Percentiles rank a stretch among this genome's conserved stretches.
phyloP scores from a whole-genome alignment of 495 filamentous ascomycete genomes.

The Xylaria telfairii region DNA sequence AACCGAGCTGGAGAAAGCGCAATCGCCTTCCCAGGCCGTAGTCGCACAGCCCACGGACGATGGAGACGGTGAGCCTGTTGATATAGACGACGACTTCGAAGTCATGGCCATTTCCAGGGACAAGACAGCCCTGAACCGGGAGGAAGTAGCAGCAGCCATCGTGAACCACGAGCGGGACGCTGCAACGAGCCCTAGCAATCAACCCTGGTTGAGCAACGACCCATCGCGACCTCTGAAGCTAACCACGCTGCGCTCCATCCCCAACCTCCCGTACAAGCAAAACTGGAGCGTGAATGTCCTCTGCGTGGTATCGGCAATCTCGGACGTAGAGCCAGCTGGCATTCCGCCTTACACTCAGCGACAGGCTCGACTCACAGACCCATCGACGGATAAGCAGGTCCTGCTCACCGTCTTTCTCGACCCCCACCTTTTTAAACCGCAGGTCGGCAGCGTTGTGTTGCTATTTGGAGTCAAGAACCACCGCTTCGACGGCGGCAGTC shows the following conservation, averaged over 20 bases:
- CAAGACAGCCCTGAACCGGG: conserved; percentile 31
- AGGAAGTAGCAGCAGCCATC: conserved; percentile 25
- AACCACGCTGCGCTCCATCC: conserved; percentile 47
- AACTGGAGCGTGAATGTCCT: conserved; percentile 57
- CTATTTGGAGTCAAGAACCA: conserved; percentile 57
- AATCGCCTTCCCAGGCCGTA: background rate
- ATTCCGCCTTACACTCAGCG: conserved; percentile 49
- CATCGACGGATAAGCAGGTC: conserved; percentile 50
- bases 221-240: conserved; percentile 45
- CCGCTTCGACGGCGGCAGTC: conserved; percentile 50
- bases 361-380: conserved; percentile 49
- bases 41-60: conserved; percentile 16
- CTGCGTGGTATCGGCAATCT: conserved; percentile 48
- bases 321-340: conserved; percentile 43
- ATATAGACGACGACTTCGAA: conserved; percentile 41
- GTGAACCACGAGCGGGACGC: conserved; percentile 2
- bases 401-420: conserved; percentile 53
- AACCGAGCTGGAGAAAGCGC: background rate
- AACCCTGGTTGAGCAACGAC: conserved; percentile 38
- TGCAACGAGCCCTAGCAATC: conserved; percentile 4
- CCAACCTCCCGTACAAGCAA: conserved; percentile 53
- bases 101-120: conserved; percentile 31
- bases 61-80: conserved; percentile 15
- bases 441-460: conserved; percentile 48
- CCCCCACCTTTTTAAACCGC: conserved; percentile 47